Base-by-base conservation (phyloP, 805 yeast species). In the Starmerella apis region DNA sequence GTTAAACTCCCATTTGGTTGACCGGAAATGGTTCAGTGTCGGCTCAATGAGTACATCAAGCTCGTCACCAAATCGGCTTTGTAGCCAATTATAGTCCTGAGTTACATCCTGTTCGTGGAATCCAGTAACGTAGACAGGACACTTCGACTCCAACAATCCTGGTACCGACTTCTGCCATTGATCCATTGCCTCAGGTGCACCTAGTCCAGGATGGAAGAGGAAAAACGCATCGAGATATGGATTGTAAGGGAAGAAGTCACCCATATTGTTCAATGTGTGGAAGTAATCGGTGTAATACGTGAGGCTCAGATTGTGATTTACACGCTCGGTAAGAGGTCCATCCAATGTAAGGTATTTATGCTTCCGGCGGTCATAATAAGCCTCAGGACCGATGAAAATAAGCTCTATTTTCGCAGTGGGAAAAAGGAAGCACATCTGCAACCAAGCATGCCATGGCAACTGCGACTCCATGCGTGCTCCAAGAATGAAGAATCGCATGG, bases 211-310 rank as follows among this genome's bases (percentile, higher is more conserved):
- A 65, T 90, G 97, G 83, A 90, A 92, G 47, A 85, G 73, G 76
- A 86, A 87, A 68, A 92, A 92, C 24, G 79, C 78, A 65, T 92
- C 98, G 64, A 86, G 75, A 67, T 90, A 92, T 41, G 99, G 98
- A 66, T 92, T 98, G 66, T 88, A 92, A 4, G 98, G 98, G 80
- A 86, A 86, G 65, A 92, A 85, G 68, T 90, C 96, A 61, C 88
- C 92, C 44, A 86, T 81, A 61, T 87, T 87, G 68, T 92, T 95
- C 54, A 83, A 73, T 35, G 83, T 90, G 63, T 87, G 86, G 79
- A 92, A 92, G 67, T 82, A 88, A 60, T 85, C 83, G 1, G 97
- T 86, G 67, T 88, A 95, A 68, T 83, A 82, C 51, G 82, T 77
- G 58, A 88, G 74, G 24, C 83, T 72, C 60, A 92, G 65, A 47